phyloP scores from a whole-genome alignment of 2,329 filamentous ascomycete species.

The Scolecobasidium constrictum region DNA sequence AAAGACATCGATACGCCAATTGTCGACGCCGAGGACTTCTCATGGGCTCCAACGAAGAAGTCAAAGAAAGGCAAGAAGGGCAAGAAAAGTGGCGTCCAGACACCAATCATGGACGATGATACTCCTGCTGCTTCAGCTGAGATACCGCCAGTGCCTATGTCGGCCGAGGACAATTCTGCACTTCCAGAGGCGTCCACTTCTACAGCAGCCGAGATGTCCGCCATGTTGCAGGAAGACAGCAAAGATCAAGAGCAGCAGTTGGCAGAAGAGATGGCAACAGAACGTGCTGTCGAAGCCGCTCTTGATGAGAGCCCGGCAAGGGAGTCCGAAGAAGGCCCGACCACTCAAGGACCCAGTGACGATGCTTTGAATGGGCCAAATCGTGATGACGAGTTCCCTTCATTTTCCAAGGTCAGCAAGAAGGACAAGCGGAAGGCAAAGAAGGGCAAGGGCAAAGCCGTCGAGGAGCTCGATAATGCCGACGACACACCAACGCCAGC shows the following conservation, averaged over 20 bases:
- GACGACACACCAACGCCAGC: too few relatives aligned
- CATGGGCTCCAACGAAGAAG: constrained; percentile 22
- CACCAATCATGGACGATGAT: not conserved
- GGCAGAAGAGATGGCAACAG: not conserved
- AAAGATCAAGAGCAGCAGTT: not conserved
- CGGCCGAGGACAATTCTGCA: too few relatives aligned
- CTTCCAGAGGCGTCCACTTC: too few relatives aligned
- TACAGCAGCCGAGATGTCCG: constrained; percentile 5
- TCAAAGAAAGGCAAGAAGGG: constrained; percentile 14
- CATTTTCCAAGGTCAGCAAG: constrained; percentile 2
- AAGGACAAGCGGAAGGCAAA: constrained; percentile 6
- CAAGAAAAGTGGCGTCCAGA: constrained; percentile 11
- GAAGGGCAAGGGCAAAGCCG: constrained; percentile 5
- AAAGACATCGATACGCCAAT: too few relatives aligned
- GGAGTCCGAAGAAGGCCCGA: not conserved
- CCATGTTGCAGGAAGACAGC: constrained; percentile 2
- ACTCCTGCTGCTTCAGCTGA: not conserved
- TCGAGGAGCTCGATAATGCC: too few relatives aligned
- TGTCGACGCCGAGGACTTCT: constrained; percentile 34
- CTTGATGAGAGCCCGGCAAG: not conserved
- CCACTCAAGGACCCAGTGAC: not conserved
- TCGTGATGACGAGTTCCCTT: not conserved
- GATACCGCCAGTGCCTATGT: too few relatives aligned
- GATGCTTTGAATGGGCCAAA: too few relatives aligned
- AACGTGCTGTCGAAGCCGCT: not conserved